Base-by-base conservation (phyloP, 257 asterid genomes). In the Penstemon barbatus region DNA sequence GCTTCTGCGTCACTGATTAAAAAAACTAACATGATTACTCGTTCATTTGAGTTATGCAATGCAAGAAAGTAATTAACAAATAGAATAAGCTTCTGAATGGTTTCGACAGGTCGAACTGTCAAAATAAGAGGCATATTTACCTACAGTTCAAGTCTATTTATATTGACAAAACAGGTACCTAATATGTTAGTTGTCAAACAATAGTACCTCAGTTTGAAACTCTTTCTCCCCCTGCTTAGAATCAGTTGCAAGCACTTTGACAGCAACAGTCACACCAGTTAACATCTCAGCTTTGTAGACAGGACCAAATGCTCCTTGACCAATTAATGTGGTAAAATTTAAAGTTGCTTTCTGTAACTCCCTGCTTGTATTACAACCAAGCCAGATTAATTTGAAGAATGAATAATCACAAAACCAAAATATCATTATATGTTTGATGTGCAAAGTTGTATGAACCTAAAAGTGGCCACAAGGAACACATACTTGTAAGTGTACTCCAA, bases 221-320 rank as follows among this genome's bases (percentile, higher is more conserved):
- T 92, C 98, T 72, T 84, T 88, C 87, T 86, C 95, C 60, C 98
- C 97, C 81, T 92, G 98, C 81, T 86, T 90, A 51, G 97, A 90
- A 85, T 90, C 89, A 56, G 92, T 85, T 51, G 94, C 97, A 68
- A 93, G 94, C 73, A 90, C 92, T 82, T 93, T 93, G 36, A 93
- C 98, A 64, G 98, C 98, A 80, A 93, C 86, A 13, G 84, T 90
- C 75, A 86, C 95, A 52, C 93, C 97, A 66, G 90, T 66, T 13
- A 75, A 61, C 94, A 91, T 84, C 73, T 93, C 91, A 65, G 97
- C 98, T 83, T 84, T 90, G 70, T 90, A 93, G 57, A 93, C 98
- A 38, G 94, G 86, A 70, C 97, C 98, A 78, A 75, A 93, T 7
- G 98, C 97, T 70, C 97, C 98, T 86, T 88, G 91, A 57, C 98